Percentiles rank a stretch among this genome's conserved stretches.
Conservation (phyloP, 805 yeast genomes). For the Suhomyces canberraensis region DNA sequence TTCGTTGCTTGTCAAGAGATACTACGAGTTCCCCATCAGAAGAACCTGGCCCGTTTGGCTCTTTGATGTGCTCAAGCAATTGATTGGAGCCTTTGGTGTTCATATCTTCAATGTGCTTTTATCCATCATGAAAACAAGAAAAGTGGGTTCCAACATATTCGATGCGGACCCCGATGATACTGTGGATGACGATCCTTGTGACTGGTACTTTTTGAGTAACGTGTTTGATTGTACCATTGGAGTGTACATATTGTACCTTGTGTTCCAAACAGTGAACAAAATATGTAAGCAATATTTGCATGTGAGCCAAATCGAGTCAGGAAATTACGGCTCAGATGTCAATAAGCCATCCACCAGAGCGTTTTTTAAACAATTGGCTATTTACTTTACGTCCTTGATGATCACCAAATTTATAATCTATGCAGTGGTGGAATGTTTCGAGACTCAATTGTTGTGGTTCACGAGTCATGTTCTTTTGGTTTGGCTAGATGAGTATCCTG, state of each 20-base stretch:
- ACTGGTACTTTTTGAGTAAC: slow-evolving; percentile 89
- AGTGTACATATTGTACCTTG: slow-evolving; percentile 66
- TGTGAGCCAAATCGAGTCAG: slow-evolving; percentile 44
- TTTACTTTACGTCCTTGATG: slow-evolving; percentile 63
- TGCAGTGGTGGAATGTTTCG: slow-evolving; percentile 62
- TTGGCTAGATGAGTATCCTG: slow-evolving; percentile 81
- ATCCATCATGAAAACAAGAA: slow-evolving; percentile 53
- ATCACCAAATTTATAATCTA: slow-evolving; percentile 66
- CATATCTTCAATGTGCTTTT: slow-evolving; percentile 74
- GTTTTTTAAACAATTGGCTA: slow-evolving; percentile 65
- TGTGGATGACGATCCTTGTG: slow-evolving; percentile 62
- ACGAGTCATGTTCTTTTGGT: slow-evolving; percentile 72
- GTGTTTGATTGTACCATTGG: slow-evolving; percentile 93
- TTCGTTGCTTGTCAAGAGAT: slow-evolving; percentile 71
- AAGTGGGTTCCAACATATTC: neutral
- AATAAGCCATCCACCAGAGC: slow-evolving; percentile 51
- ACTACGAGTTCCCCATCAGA: slow-evolving; percentile 71
- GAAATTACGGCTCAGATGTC: slow-evolving; percentile 62
- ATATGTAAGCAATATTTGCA: slow-evolving; percentile 43
- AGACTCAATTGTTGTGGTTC: slow-evolving; percentile 44
- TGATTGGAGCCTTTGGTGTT: slow-evolving; percentile 80
- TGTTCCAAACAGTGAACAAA: slow-evolving; percentile 46
- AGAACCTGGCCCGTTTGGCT: slow-evolving; percentile 88
- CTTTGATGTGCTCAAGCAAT: slow-evolving; percentile 86
- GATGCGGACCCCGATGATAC: neutral